phyloP scores from a whole-genome alignment of 2,329 filamentous ascomycete species.

The Fusarium coicis region DNA sequence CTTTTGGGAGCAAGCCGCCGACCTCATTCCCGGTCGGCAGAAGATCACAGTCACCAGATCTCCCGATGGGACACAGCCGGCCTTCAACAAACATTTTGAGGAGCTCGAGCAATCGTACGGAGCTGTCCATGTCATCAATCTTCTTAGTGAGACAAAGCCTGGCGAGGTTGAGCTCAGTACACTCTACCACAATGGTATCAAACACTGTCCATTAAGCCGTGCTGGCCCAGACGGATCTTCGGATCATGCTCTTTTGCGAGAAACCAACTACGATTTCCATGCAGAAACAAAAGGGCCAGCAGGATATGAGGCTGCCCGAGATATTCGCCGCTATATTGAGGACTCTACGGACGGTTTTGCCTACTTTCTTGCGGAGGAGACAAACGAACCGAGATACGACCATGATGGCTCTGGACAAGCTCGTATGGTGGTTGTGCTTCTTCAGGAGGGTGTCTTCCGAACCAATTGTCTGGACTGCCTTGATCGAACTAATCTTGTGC shows the following conservation, averaged over 20 bases:
- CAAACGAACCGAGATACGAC: constrained; percentile 62
- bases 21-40: constrained; percentile 89
- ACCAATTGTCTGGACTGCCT: constrained; percentile 97
- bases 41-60: constrained; percentile 94
- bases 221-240: constrained; percentile 62
- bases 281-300: constrained; percentile 88
- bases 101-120: constrained; percentile 88
- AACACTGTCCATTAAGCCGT: constrained; percentile 76
- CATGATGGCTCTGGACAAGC: constrained; percentile 50
- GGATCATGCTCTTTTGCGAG: constrained; percentile 79
- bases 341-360: constrained; percentile 86
- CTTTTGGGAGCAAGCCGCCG: constrained; percentile 95
- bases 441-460: constrained; percentile 95
- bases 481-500: constrained; percentile 94
- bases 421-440: constrained; percentile 76
- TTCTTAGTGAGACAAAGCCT: constrained; percentile 89
- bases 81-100: constrained; percentile 95
- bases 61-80: constrained; percentile 88
- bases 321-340: constrained; percentile 82
- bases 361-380: constrained; percentile 87
- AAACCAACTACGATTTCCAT: constrained; percentile 96
- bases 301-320: constrained; percentile 90
- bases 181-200: constrained; percentile 82
- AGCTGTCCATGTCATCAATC: constrained; percentile 90
- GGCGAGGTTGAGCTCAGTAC: constrained; percentile 86